These are phyloP conservation scores for Hymenochaete sp. DNA, from an alignment of 1,284 basidiomycete species.

Conservation along the genomic window DNA sequence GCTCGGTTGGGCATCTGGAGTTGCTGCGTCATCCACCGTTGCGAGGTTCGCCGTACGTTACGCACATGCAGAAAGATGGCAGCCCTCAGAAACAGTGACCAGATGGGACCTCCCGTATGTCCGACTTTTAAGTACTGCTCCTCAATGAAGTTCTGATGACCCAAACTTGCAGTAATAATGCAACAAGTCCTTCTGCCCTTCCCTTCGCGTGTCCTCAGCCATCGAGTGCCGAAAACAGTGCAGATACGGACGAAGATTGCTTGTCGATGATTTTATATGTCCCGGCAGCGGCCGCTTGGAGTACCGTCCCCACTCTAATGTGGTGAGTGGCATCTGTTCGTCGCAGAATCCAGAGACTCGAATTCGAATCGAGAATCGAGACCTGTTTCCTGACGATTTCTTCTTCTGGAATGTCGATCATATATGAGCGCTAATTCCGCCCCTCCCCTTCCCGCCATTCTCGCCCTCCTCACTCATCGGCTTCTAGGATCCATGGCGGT, in stretches of 20 bases:
- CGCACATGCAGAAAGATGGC: slow-evolving; percentile 53
- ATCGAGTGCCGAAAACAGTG: slow-evolving; percentile 33
- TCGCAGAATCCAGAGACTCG: too few species aligned
- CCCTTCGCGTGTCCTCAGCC: slow-evolving; percentile 69
- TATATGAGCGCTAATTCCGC: too few species aligned
- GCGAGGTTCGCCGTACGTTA: slow-evolving; percentile 57
- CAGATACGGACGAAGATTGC: slow-evolving; percentile 62
- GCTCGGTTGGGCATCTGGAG: slow-evolving; percentile 48
- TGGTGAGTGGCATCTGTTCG: slow-evolving; percentile 42
- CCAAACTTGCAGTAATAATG: slow-evolving; percentile 39
- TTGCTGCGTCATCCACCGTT: slow-evolving; percentile 37
- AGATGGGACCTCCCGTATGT: slow-evolving; percentile 58
- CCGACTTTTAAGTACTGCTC: too few species aligned
- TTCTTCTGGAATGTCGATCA: slow-evolving; percentile 9
- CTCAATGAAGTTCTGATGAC: background rate
- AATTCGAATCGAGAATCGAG: too few species aligned
- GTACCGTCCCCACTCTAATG: slow-evolving; percentile 51
- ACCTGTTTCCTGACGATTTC: background rate
- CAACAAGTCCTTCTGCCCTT: slow-evolving; percentile 42
- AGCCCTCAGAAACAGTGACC: slow-evolving; percentile 41
- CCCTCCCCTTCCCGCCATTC: too few species aligned
- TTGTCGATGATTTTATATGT: slow-evolving; percentile 69
- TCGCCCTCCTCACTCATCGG: background rate
- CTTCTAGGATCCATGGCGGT: slow-evolving; percentile 75
- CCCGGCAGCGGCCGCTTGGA: slow-evolving; percentile 36